These are phyloP conservation scores for Mariannaea elegans DNA, from an alignment of 2,329 filamentous ascomycete species.

Conservation along the genomic window DNA sequence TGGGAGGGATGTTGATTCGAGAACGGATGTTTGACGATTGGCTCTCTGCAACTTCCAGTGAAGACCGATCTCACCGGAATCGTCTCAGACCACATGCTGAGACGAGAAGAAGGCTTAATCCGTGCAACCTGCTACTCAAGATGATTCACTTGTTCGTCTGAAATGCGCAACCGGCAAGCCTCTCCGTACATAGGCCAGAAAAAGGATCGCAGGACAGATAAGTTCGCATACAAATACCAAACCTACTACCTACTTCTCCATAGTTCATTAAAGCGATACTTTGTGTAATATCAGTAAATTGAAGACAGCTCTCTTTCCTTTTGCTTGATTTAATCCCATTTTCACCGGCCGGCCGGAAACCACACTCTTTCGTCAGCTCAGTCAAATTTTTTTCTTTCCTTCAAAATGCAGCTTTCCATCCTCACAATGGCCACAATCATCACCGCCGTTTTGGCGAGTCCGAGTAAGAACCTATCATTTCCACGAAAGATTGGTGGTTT, in stretches of 20 bases:
- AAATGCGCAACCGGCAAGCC: too few species aligned
- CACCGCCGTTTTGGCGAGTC: constrained; percentile 55
- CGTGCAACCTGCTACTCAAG: neutral
- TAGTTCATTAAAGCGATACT: neutral
- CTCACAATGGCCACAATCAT: constrained; percentile 57
- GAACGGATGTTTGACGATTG: neutral
- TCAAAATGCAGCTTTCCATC: constrained; percentile 64
- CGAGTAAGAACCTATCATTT: constrained; percentile 35
- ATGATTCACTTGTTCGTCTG: neutral
- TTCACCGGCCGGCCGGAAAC: constrained; percentile 63
- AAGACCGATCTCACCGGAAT: neutral
- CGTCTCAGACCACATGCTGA: constrained; percentile 17
- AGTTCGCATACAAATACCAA: constrained; percentile 18
- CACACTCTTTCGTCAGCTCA: constrained; percentile 34
- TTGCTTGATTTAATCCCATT: constrained; percentile 25
- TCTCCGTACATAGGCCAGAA: too few species aligned
- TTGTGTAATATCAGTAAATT: constrained; percentile 32
- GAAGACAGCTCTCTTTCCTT: constrained; percentile 11
- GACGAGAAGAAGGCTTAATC: neutral
- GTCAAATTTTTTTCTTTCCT: constrained; percentile 20
- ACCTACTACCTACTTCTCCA: neutral
- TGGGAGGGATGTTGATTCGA: neutral
- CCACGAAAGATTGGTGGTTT: neutral
- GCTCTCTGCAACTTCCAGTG: constrained; percentile 2
- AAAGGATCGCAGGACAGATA: too few species aligned